Evolutionary conservation across 2,329 filamentous ascomycete genomes (phyloP), one percentile per base, ranked within the genome.

Genomic region (Didymella segeticola): DNA sequence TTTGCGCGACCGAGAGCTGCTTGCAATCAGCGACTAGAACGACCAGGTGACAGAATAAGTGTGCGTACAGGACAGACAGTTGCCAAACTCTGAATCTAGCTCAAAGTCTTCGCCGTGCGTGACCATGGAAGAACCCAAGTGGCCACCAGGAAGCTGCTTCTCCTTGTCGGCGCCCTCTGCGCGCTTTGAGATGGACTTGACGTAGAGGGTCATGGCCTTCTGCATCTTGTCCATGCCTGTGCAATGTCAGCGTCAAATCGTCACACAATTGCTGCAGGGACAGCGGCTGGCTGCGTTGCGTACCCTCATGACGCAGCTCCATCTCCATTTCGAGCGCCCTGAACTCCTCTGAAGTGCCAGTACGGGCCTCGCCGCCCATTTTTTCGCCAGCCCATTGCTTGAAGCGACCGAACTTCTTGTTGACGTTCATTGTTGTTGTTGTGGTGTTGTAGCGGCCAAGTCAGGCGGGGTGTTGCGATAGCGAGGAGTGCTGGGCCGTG

Each of bases 321-420:
- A 98, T 98, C 78, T 98, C 93, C 49, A 85, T 82, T 78, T 98
- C 93, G 67, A 98, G 79, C 56, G 85, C 84, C 78, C 90, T 96
- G 83, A 98, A 98, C 70, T 97, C 89, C 46, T 98, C 92, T 0
- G 91, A 89, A 60, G 91, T 86, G 73, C 83, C 86, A 9, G 93
- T 97, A 79, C 92, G 95, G 77, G 88, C 84, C 77, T 97, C 93
- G 62, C 86, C 86, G 67, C 93, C 93, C 90, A 98, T 96, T 78
- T 93, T 91, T 80, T 98, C 93, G 64, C 91, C 91, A 30, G 93
- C 91, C 93, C 93, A 98, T 88, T 98, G 93, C 81, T 93, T 96
- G 81, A 96, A 88, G 71, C 93, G 89, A 78, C 93, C 93, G 73
- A 98, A 86, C 75, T 96, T 96, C 82, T 96, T 96, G 77, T 86